These are phyloP conservation scores for Pseudodiploospora longispora DNA, from an alignment of 2,329 filamentous ascomycete species.

Conservation along the genomic window DNA sequence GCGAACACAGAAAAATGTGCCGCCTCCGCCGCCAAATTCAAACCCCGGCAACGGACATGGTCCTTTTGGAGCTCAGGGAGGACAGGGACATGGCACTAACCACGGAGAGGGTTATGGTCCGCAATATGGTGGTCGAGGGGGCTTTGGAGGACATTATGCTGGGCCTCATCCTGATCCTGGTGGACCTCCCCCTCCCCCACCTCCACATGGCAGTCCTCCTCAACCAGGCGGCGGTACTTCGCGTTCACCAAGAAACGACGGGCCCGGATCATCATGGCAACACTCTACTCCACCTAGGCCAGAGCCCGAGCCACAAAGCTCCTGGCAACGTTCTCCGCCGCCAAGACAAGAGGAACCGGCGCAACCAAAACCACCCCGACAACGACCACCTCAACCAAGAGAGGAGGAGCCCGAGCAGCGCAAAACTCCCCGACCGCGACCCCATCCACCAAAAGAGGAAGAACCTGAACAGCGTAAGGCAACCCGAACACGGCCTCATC, in stretches of 20 bases:
- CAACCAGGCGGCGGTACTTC: not conserved
- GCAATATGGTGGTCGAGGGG: constrained; percentile 4
- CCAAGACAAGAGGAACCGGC: constrained; percentile 14
- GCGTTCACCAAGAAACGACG: constrained; percentile 6
- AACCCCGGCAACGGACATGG: constrained; percentile 7
- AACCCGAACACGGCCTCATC: too few species aligned
- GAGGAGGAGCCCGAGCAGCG: not conserved
- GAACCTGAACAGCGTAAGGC: too few species aligned
- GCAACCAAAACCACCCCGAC: constrained; percentile 6
- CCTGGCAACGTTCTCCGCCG: constrained; percentile 7
- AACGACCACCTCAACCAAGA: not conserved
- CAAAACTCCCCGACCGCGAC: too few species aligned
- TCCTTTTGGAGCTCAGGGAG: not conserved
- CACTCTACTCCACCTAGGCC: constrained; percentile 3
- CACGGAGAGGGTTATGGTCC: not conserved
- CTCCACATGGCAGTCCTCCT: constrained; percentile 4
- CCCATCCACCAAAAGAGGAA: too few species aligned
- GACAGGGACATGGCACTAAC: constrained; percentile 3
- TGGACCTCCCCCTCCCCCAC: constrained; percentile 7
- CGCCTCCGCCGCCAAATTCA: constrained; percentile 2
- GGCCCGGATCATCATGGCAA: constrained; percentile 4
- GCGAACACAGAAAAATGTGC: constrained; percentile 27
- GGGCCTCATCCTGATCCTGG: constrained; percentile 6
- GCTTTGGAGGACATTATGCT: constrained; percentile 13
- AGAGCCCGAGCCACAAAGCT: constrained; percentile 1